These are phyloP conservation scores for Spathaspora sp. DNA, from an alignment of 1,139 yeast genomes.

Conservation along the genomic window DNA sequence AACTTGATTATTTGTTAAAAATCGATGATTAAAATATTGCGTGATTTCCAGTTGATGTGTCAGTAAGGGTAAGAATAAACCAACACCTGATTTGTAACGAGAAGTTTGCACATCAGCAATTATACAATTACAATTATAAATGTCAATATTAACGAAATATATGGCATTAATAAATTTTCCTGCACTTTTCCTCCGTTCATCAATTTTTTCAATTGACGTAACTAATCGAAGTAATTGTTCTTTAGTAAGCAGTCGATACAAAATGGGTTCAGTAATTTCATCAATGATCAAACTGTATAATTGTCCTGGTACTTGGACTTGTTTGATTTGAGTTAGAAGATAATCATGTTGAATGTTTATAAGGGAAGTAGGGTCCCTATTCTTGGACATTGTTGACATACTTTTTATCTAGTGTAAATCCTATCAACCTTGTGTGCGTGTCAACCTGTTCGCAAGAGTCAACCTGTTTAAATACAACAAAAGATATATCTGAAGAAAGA, in stretches of 20 bases:
- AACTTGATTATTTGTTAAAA: slow-evolving; percentile 33
- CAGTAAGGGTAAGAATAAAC: slow-evolving; percentile 32
- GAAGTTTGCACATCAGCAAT: slow-evolving; percentile 40
- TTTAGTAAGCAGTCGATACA: slow-evolving; percentile 36
- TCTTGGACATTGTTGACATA: slow-evolving; percentile 15
- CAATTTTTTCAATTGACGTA: slow-evolving; percentile 42
- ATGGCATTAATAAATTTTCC: slow-evolving; percentile 43
- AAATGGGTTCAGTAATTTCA: slow-evolving; percentile 33
- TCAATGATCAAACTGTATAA: slow-evolving; percentile 42
- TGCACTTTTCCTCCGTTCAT: slow-evolving; percentile 16
- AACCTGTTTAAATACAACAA: too few species aligned
- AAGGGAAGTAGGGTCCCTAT: slow-evolving; percentile 35
- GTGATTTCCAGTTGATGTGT: slow-evolving; percentile 24
- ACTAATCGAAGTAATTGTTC: slow-evolving; percentile 41
- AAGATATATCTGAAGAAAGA: too few species aligned
- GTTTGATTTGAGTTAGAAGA: slow-evolving; percentile 34
- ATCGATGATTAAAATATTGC: slow-evolving; percentile 27
- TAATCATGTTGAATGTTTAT: slow-evolving; percentile 36
- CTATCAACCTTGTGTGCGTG: too few species aligned
- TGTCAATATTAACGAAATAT: slow-evolving; percentile 38
- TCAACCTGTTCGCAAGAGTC: too few species aligned
- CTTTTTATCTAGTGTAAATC: not conserved
- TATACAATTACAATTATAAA: slow-evolving; percentile 42
- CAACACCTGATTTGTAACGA: slow-evolving; percentile 40
- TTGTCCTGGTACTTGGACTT: slow-evolving; percentile 32